Base-by-base conservation (phyloP, 164 flowering plant genomes). In the Cinnamomum micranthum region DNA sequence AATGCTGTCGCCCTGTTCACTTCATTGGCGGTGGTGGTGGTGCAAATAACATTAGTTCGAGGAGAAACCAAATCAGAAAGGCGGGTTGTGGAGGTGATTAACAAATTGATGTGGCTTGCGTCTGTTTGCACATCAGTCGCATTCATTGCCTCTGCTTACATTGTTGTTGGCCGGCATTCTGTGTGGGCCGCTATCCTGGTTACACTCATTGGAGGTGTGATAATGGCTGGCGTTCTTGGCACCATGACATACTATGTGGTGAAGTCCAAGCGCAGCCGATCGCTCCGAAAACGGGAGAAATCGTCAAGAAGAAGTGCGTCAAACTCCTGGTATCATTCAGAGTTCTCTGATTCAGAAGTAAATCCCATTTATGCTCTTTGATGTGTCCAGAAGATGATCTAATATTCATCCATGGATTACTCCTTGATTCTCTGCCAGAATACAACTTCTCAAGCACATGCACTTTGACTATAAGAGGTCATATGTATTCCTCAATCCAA, bases 21-120 rank as follows among this genome's bases (percentile, higher is more conserved):
- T 6, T 91, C 96, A 12, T 75, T 91, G 80, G 93, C 94, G 4
- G 94, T 91, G 1, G 96, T 91, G 76, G 89, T 91, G 73, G 94
- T 91, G 50, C 96, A 91, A 72, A 91, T 90, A 70, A 88, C 96
- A 0, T 65, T 91, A 59, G 96, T 91, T 1, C 84, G 96, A 74
- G 93, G 96, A 22, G 96, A 90, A 83, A 83, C 88, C 28, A 89
- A 89, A 75, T 71, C 91, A 1, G 96, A 90, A 81, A 87, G 89
- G 78, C 77, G 83, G 74, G 93, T 90, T 12, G 88, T 89, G 67
- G 87, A 76, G 75, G 88, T 91, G 75, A 91, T 91, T 81, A 91
- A 91, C 73, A 91, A 91, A 83, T 72, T 91, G 73, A 91, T 91
- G 96, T 91, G 93, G 96, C 73, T 91, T 72, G 96, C 96, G 15